phyloP scores from a whole-genome alignment of 768 basidiomycete species.

The Lentinula detonsa region DNA sequence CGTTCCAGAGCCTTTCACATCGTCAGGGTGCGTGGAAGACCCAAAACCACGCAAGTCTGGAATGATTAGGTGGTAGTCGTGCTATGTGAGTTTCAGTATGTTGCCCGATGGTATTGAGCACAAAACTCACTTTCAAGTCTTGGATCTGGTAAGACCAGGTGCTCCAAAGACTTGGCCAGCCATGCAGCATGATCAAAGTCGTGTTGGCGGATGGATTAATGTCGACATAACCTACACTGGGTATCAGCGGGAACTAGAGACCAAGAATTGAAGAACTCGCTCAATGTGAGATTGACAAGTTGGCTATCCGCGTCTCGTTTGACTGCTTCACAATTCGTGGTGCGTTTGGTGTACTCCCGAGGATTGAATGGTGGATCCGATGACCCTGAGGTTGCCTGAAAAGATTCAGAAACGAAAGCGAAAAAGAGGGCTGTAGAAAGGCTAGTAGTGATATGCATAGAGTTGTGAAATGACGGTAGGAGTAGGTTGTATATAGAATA shows the following conservation, averaged over 20 bases:
- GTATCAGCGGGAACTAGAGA: not conserved
- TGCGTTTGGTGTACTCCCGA: slow-evolving; percentile 23
- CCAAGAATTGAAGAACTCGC: slow-evolving; percentile 24
- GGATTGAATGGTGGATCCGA: slow-evolving; percentile 29
- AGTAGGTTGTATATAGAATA: not conserved
- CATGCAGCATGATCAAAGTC: slow-evolving; percentile 66
- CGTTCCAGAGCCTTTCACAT: slow-evolving; percentile 50
- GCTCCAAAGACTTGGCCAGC: slow-evolving; percentile 77
- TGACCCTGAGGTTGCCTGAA: not conserved
- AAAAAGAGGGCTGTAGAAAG: not conserved
- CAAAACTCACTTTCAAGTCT: slow-evolving; percentile 45
- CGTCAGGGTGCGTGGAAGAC: slow-evolving; percentile 58
- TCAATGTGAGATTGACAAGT: slow-evolving; percentile 35
- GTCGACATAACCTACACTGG: slow-evolving; percentile 52
- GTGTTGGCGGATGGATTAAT: slow-evolving; percentile 47
- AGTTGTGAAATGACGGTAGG: not conserved
- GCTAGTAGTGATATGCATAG: slow-evolving; percentile 1
- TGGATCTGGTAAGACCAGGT: slow-evolving; percentile 69
- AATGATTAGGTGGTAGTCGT: slow-evolving; percentile 55
- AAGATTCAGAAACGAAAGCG: not conserved
- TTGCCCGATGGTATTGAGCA: not conserved
- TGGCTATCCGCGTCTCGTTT: slow-evolving; percentile 27
- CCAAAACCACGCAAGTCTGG: slow-evolving; percentile 71
- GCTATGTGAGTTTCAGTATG: slow-evolving; percentile 22
- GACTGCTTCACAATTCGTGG: slow-evolving; percentile 33